Conservation (phyloP, 805 yeast species). For the Lipomyces yamanashiensis region DNA sequence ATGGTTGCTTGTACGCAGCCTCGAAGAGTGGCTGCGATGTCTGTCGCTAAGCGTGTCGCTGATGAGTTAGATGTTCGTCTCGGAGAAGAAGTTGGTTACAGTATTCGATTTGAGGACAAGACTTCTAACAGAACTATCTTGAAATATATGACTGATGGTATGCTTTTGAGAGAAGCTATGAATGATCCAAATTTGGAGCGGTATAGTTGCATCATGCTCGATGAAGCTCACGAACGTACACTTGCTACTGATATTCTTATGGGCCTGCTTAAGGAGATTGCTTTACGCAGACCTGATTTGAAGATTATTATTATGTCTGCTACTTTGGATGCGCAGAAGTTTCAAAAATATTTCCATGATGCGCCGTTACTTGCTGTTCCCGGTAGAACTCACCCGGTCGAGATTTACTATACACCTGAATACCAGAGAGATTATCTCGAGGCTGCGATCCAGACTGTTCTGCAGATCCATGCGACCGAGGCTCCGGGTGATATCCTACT, state of each 20-base stretch:
- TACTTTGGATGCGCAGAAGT: conserved; percentile 94
- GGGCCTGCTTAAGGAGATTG: conserved; percentile 89
- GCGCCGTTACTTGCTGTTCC: conserved; percentile 97
- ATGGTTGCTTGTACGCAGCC: conserved; percentile 96
- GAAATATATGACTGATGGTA: conserved; percentile 98
- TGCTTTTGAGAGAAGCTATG: conserved; percentile 96
- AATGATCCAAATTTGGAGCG: conserved; percentile 81
- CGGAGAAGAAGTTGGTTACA: conserved; percentile 95
- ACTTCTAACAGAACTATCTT: conserved; percentile 79
- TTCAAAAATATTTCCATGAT: conserved; percentile 83
- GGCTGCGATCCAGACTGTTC: conserved; percentile 91
- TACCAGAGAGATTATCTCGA: conserved; percentile 93
- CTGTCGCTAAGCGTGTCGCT: conserved; percentile 96
- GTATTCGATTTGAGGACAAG: conserved; percentile 90
- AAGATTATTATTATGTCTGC: conserved; percentile 97
- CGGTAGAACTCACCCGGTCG: conserved; percentile 97
- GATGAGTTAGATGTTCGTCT: conserved; percentile 93
- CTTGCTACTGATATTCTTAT: conserved; percentile 93
- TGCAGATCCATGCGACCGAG: conserved; percentile 96
- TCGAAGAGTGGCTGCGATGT: conserved; percentile 98
- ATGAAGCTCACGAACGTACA: conserved; percentile 98
- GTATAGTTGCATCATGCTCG: conserved; percentile 89
- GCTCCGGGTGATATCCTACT: conserved; percentile 87
- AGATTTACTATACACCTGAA: conserved; percentile 95
- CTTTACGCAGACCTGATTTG: conserved; percentile 79